Percentiles rank a stretch among this genome's conserved stretches.
These are phyloP conservation scores for Fusarium sp. DNA, from an alignment of 2,329 filamentous ascomycete genomes.

Conservation along the genomic window DNA sequence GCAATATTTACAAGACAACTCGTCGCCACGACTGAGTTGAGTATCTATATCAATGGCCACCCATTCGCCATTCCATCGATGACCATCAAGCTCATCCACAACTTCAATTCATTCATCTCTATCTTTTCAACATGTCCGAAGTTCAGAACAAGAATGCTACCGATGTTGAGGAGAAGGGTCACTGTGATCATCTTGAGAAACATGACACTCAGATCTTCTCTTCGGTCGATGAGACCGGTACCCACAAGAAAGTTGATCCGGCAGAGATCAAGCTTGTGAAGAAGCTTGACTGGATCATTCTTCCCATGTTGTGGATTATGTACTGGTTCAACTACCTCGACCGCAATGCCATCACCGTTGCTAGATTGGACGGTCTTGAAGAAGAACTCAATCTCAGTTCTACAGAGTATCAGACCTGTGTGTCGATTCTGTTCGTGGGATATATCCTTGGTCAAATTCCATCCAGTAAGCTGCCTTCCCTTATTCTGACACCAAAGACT, in stretches of 20 bases:
- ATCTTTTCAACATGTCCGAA: neutral
- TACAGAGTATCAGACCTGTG: slow-evolving; percentile 49
- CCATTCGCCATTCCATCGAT: neutral
- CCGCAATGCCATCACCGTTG: slow-evolving; percentile 67
- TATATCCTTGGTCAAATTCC: slow-evolving; percentile 51
- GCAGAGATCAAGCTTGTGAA: slow-evolving; percentile 35
- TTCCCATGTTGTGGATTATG: slow-evolving; percentile 52
- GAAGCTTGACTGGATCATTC: slow-evolving; percentile 36
- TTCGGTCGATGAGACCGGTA: slow-evolving; percentile 23
- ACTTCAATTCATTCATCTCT: neutral
- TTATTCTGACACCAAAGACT: slow-evolving; percentile 29
- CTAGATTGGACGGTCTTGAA: slow-evolving; percentile 64
- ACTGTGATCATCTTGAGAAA: slow-evolving; percentile 21
- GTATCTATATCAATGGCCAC: slow-evolving; percentile 20
- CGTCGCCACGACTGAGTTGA: neutral
- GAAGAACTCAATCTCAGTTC: slow-evolving; percentile 61
- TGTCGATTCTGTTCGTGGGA: slow-evolving; percentile 53
- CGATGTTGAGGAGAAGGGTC: slow-evolving; percentile 27
- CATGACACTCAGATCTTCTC: slow-evolving; percentile 16
- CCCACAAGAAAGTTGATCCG: slow-evolving; percentile 35
- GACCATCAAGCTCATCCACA: neutral
- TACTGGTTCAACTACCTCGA: slow-evolving; percentile 59
- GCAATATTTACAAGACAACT: slow-evolving; percentile 6
- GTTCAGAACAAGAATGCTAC: neutral
- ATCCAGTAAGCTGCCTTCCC: slow-evolving; percentile 46